Base-by-base conservation (phyloP, 108 stramenopile species). In the Aurantiochytrium sp. region DNA sequence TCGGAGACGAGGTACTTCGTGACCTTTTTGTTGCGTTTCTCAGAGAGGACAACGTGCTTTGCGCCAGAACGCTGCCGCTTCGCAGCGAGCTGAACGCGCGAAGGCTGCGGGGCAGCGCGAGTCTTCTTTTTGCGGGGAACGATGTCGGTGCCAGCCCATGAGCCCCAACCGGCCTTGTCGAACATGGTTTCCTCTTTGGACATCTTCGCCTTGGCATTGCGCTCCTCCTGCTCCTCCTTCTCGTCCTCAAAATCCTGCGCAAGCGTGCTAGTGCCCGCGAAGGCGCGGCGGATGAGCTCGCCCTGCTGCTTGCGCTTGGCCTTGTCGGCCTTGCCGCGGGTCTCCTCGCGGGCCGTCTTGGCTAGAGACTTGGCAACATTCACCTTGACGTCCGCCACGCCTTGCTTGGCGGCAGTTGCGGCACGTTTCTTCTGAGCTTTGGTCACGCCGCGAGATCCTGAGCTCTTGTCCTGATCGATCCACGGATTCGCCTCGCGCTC, bases 271-370 rank as follows among this genome's bases (percentile, higher is more conserved):
- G 92, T 89, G 2, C 95, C 90, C 6, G 96, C 97, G 92, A 99
- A 99, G 21, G 97, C 97, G 42, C 94, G 92, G 12, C 92, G 88
- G 1, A 99, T 96, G 31, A 99, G 90, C 89, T 98, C 96, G 55
- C 94, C 96, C 90, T 98, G 97, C 45, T 89, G 89, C 87, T 87
- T 86, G 68, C 85, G 87, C 27, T 32, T 32, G 27, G 27, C 73
- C 32, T 50, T 54, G 31, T 53, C 54, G 32, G 21, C 87, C 87
- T 37, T 17, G 37, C 30, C 87, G 17, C 48, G 31, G 4, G 31
- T 68, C 87, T 24, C 68, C 87, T 52, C 87, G 36, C 10, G 27
- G 10, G 22, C 39, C 6, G 6, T n/a, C 19, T n/a, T 19, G 6
- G 32, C 10, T 6, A 65, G 59, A 2, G 59, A 65, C 19, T 65